Evolutionary conservation across 2,329 filamentous ascomycete species (phyloP), one percentile per base, ranked within the genome.

Genomic region (Sclerotinia glacialis): DNA sequence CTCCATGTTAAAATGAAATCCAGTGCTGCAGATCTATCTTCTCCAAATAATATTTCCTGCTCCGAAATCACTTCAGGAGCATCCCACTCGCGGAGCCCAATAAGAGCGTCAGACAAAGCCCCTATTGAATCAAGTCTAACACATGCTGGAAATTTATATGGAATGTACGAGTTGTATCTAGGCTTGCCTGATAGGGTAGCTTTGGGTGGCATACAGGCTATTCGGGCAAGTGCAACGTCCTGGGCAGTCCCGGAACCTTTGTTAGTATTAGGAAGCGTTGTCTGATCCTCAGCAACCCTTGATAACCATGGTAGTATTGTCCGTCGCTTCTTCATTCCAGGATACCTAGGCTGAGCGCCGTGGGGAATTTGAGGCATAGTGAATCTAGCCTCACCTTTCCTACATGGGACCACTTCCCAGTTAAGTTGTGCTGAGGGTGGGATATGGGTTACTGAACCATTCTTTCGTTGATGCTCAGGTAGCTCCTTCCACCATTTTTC

Each of bases 281-380:
- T 42, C 0, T 59, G 55, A 12, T 59, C 37, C 16, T 44, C 34
- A 11, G 31, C 40, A 18, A 59, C 40, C 16, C 26, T 42, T 8
- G 55, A 40, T 18, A 59, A 21, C 55, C 55, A 59, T 26, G 55
- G 55, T 5, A 59, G n/a, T 18, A 59, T 42, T 18, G 34, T 28
- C 9, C 37, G 37, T 14, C 55, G 55, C 28, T 23, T 42, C 8
- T 18, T 16, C 23, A 44, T 31, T 28, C 23, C 23, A 6, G n/a
- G 1, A 21, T 26, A 42, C 5, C 55, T 23, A 6, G 55, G 37
- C 12, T 42, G 55, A 21, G 37, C 23, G 8, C 55, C 55, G n/a
- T 58, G 55, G 9, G 55, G 8, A 18, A 44, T n/a, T 21, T 59
- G 37, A 14, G 55, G 55, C 55, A 59, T 59, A 16, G 55, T 28